Conservation (phyloP, 1,284 basidiomycete genomes). For the Pseudozyma sp. region DNA sequence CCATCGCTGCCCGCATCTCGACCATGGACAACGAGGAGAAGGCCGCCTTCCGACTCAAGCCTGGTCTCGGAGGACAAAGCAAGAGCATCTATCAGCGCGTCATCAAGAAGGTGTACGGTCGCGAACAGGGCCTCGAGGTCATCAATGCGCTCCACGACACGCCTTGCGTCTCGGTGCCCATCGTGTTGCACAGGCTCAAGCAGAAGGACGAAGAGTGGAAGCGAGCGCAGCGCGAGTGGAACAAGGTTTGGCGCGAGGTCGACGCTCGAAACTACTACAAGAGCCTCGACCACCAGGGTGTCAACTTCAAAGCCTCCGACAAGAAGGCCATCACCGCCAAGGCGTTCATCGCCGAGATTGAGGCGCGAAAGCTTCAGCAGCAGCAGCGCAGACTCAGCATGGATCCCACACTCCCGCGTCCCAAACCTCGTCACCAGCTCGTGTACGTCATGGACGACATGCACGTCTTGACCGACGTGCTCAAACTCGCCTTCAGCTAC, state of each 20-base stretch:
- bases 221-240: constrained; percentile 93
- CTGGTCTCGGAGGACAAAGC: constrained; percentile 88
- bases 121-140: constrained; percentile 82
- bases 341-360: constrained; percentile 88
- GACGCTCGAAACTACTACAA: constrained; percentile 93
- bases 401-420: constrained; percentile 61
- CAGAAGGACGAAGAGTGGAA: constrained; percentile 98
- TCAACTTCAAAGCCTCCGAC: constrained; percentile 93
- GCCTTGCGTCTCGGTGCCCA: constrained; percentile 88
- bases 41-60: constrained; percentile 82
- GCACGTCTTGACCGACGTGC: constrained; percentile 83
- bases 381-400: constrained; percentile 70
- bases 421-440: constrained; percentile 74
- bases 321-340: constrained; percentile 95
- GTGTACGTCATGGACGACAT: constrained; percentile 83
- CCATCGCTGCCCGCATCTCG: constrained; percentile 85
- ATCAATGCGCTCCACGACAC: constrained; percentile 92
- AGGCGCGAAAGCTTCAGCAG: constrained; percentile 80
- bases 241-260: constrained; percentile 95
- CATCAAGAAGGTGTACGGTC: constrained; percentile 95
- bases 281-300: constrained; percentile 93
- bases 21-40: constrained; percentile 91
- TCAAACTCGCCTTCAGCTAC: constrained; percentile 90
- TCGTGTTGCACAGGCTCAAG: constrained; percentile 89
- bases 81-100: constrained; percentile 92